These are phyloP conservation scores for Fulvia fulva DNA, from an alignment of 2,329 filamentous ascomycete genomes.

Conservation along the genomic window DNA sequence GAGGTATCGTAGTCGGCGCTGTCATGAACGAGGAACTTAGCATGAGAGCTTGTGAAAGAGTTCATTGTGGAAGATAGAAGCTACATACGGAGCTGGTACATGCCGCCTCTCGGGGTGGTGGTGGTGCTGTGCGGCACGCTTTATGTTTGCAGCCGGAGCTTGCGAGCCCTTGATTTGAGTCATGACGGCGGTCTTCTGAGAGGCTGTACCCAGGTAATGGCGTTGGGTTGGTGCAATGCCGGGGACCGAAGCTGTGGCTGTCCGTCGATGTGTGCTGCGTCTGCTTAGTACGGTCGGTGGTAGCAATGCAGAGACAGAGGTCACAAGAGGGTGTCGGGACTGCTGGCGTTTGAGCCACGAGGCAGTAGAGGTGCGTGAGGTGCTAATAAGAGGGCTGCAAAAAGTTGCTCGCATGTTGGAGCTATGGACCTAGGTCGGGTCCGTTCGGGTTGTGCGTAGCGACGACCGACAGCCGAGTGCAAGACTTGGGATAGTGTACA, in stretches of 20 bases:
- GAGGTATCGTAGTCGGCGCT: constrained; percentile 47
- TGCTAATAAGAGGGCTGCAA: not conserved
- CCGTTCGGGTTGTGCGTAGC: not conserved
- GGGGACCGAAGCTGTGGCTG: not conserved
- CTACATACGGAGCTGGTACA: constrained; percentile 22
- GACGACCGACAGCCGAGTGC: not conserved
- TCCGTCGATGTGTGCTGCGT: not conserved
- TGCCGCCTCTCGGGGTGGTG: constrained; percentile 32
- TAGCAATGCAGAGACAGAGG: not conserved
- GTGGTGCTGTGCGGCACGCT: constrained; percentile 28
- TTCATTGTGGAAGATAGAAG: constrained; percentile 1
- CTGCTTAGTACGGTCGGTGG: not conserved
- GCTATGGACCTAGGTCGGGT: not conserved
- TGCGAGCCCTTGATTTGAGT: constrained; percentile 16
- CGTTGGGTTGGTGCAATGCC: not conserved
- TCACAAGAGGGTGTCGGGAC: not conserved
- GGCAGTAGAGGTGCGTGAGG: not conserved
- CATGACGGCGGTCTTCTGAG: constrained; percentile 6
- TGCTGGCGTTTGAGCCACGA: constrained; percentile 1
- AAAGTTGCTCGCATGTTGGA: not conserved
- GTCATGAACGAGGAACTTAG: constrained; percentile 8
- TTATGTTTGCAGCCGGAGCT: constrained; percentile 34
- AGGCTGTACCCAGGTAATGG: constrained; percentile 6
- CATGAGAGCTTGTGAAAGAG: not conserved
- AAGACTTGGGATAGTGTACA: not conserved